Evolutionary conservation across 192 early-diverging fungal genomes (phyloP).

Genomic region (Mortierella alpina): DNA sequence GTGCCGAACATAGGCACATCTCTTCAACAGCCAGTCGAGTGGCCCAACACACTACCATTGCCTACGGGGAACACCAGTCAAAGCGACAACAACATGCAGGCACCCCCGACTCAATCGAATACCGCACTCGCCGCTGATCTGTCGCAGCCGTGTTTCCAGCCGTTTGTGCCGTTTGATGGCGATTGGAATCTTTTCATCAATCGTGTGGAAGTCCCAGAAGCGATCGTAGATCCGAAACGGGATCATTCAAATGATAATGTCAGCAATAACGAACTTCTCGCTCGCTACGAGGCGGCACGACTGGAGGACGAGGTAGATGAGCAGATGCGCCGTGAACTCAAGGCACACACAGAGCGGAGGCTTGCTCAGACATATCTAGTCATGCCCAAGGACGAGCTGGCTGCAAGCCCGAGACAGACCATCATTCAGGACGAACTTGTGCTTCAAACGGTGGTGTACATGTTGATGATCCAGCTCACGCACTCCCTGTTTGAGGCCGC

Average conservation of each 20-base stretch:
- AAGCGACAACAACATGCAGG: background rate
- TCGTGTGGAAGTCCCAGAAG: constrained; percentile 25
- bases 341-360: constrained; percentile 5
- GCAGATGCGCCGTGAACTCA: constrained; percentile 21
- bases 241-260: background rate
- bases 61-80: background rate
- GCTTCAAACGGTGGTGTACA: constrained; percentile 19
- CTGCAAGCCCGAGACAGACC: background rate
- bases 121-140: background rate
- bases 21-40: no score
- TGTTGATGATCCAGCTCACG: constrained; percentile 41
- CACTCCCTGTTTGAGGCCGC: constrained; percentile 29
- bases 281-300: constrained; percentile 24
- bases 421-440: constrained; percentile 8
- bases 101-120: background rate
- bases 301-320: constrained; percentile 18
- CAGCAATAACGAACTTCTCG: constrained; percentile 7
- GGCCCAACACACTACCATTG: background rate
- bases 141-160: constrained; percentile 7
- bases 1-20: no score
- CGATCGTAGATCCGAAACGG: constrained; percentile 22
- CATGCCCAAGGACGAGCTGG: constrained; percentile 14
- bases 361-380: constrained; percentile 25
- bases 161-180: constrained; percentile 40
- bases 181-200: constrained; percentile 39